Base-by-base conservation (phyloP, 164 flowering plant genomes). In the Aristolochia californica region DNA sequence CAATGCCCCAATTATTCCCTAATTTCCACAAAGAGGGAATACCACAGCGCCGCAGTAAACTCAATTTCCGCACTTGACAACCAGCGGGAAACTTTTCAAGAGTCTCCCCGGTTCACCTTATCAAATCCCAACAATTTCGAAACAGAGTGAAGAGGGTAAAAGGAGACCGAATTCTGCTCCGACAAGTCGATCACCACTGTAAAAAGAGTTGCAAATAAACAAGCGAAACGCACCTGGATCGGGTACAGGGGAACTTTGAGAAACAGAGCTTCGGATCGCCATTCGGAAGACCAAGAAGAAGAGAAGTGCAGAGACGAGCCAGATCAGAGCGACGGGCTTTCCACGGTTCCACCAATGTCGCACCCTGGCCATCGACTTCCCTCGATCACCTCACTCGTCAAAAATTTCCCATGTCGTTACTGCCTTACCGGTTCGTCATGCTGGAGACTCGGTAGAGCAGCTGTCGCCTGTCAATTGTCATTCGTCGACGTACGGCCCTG, bases 281-380 rank as follows among this genome's bases (percentile, higher is more conserved):
- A 87, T 70, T 53, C 61, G 82, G 48, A 84, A 74, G 5, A 73
- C 40, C 26, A 58, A 58, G 76, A 66, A 74, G 66, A 83, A 81
- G 56, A 80, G 63, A 28, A 73, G 0, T 16, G 77, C 67, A 53
- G 80, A 89, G 56, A 67, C 13, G 26, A 71, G 38, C 88, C 90
- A 83, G 68, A 89, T 70, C 13, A 74, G 49, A 43, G 69, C 61
- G 1, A 62, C 78, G n/a, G 63, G 66, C 47, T 67, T 72, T 2
- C 75, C 57, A 48, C 68, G 73, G 24, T 60, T 71, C 79, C 84
- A 75, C 70, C 71, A 68, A 49, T 60, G 24, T 27, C 56, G 48
- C 26, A 62, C 66, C 70, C 74, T 62, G 21, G 63, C 69, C 75
- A 72, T 72, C 20, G 24, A 45, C 5, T 13, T 40, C 58, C 14